Base-by-base conservation (phyloP, 306 rosid genomes). In the Trifolium fragiferum region DNA sequence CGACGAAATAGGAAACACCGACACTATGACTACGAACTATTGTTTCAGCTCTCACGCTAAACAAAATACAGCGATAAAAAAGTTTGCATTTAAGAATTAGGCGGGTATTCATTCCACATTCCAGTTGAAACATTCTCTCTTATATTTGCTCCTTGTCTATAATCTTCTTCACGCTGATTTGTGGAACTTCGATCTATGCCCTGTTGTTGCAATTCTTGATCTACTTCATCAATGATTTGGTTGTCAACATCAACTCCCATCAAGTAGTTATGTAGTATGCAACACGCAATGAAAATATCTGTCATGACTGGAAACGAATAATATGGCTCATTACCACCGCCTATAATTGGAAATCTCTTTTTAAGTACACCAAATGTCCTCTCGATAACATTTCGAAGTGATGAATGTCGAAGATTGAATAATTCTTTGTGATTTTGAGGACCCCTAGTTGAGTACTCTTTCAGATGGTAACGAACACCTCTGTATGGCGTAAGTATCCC, bases 401-500 rank as follows among this genome's bases (percentile, higher is more conserved):
- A 21, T 9, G 63, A 57, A 12, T 23, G 8, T 23, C 9, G 35
- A 25, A 21, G 63, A 16, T 57, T 23, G 33, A 57, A 57, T 13
- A 57, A 12, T 14, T 58, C 64, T 58, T 8, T 2, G 1, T 16
- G 16, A 58, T 23, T 23, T 58, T 25, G 64, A 6, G 37, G 64
- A 3, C 10, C 64, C 5, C 37, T 3, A 58, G 37, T 5, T 12
- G 37, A 58, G 13, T 58, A 58, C 37, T 58, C 64, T 3, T 57
- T 57, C 35, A 58, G 27, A 16, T 58, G 64, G 27, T 58, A 58
- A 25, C 18, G 18, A 13, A 58, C 38, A 12, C 64, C 64, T 58
- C 64, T 58, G 13, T 58, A 58, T 58, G 64, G 64, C 12, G 64
- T 58, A 11, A 58, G 64, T 13, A 58, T 1, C 9, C 64, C 38